Conservation (phyloP, 352 stramenopile genomes). For the Phytopythium litorale region DNA sequence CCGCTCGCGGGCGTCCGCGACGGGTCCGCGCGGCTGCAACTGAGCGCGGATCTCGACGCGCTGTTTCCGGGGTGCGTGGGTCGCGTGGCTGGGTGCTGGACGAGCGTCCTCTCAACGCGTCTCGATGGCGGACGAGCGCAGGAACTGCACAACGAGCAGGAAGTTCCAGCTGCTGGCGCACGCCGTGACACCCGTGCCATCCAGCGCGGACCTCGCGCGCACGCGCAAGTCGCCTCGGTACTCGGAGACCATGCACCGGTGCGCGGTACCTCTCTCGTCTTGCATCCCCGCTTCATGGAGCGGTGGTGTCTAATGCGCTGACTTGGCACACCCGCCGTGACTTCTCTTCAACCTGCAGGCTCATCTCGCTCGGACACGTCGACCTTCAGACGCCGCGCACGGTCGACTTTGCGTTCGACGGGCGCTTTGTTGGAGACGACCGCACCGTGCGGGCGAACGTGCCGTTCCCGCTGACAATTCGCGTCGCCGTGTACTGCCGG, state of each 20-base stretch:
- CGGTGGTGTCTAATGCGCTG: not conserved
- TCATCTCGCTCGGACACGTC: slow-evolving; percentile 27
- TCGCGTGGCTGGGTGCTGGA: not conserved
- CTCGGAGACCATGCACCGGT: slow-evolving; percentile 47
- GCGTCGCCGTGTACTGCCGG: slow-evolving; percentile 50
- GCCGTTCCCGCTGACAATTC: slow-evolving; percentile 53
- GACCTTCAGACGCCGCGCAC: slow-evolving; percentile 15
- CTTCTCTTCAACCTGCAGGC: slow-evolving; percentile 11
- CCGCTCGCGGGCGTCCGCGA: slow-evolving; percentile 24
- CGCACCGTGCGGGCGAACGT: slow-evolving; percentile 65
- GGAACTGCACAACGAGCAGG: slow-evolving; percentile 41
- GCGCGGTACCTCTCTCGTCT: not conserved
- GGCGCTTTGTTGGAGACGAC: slow-evolving; percentile 48
- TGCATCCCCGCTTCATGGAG: too few relatives aligned
- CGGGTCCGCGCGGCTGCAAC: slow-evolving; percentile 18
- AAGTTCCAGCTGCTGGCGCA: slow-evolving; percentile 75
- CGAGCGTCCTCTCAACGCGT: not conserved
- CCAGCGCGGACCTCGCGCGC: slow-evolving; percentile 46
- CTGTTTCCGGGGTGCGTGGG: slow-evolving; percentile 44
- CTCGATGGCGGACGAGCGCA: not conserved
- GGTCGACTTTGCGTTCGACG: slow-evolving; percentile 53
- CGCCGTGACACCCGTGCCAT: slow-evolving; percentile 56
- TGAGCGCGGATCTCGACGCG: slow-evolving; percentile 30
- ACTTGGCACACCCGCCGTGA: not conserved
- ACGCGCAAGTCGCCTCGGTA: slow-evolving; percentile 38